Evolutionary conservation across 1,284 basidiomycete genomes (phyloP).

Genomic region (Tylopilus sp.): DNA sequence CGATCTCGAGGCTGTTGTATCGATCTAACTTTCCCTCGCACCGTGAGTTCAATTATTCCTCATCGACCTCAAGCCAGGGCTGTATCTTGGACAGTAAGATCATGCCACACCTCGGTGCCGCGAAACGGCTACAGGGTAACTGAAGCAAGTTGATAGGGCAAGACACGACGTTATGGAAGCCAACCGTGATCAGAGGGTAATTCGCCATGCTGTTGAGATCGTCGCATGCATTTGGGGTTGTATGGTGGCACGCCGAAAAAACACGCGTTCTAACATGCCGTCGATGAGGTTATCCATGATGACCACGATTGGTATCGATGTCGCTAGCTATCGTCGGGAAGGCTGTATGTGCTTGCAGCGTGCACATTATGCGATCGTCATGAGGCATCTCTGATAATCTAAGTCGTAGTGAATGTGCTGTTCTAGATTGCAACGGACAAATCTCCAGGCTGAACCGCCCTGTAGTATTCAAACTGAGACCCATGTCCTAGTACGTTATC

Average conservation of each 20-base stretch:
- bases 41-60: too few species aligned
- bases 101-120: not conserved
- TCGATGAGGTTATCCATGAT: slow-evolving; percentile 21
- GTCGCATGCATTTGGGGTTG: slow-evolving; percentile 1
- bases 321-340: slow-evolving; percentile 12
- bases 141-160: too few species aligned
- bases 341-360: slow-evolving; percentile 9
- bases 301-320: slow-evolving; percentile 31
- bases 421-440: not conserved
- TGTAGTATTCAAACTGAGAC: too few species aligned
- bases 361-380: slow-evolving; percentile 13
- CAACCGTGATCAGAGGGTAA: not conserved
- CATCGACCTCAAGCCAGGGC: not conserved
- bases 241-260: not conserved
- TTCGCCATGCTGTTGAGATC: slow-evolving; percentile 1
- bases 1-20: too few species aligned
- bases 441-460: too few species aligned
- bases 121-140: too few species aligned
- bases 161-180: not conserved
- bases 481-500: slow-evolving; percentile 19
- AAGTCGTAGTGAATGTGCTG: not conserved
- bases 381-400: not conserved
- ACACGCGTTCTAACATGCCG: slow-evolving; percentile 22
- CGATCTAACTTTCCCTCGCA: too few species aligned
- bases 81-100: not conserved